A percentile compares a stretch with the other conserved stretches of the same genome.
Conservation (phyloP, 768 basidiomycete genomes). For the Cyathus striatus region DNA sequence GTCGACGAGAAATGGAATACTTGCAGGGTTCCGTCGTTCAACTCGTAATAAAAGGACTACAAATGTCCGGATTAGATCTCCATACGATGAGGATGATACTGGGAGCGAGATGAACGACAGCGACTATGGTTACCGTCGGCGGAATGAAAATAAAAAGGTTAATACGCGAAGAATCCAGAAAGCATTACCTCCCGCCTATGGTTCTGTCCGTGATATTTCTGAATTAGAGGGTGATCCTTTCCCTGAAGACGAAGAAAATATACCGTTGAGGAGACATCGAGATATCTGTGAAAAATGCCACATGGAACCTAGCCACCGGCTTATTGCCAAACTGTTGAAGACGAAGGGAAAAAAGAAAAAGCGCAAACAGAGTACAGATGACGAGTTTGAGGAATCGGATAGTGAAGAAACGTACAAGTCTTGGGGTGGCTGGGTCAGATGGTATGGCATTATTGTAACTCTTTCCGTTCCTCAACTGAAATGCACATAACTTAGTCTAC, state of each 20-base stretch:
- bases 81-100: conserved; percentile 16
- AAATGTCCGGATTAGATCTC: conserved; percentile 29
- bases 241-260: conserved; percentile 50
- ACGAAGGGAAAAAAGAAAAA: conserved; percentile 35
- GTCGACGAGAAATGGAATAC: conserved; percentile 10
- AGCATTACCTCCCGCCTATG: conserved; percentile 34
- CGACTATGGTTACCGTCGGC: conserved; percentile 12
- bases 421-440: conserved; percentile 82
- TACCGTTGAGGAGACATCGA: conserved; percentile 56
- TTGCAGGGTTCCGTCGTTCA: conserved; percentile 46
- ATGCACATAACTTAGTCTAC: conserved; percentile 44
- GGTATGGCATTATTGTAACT: conserved; percentile 37
- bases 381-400: conserved; percentile 48
- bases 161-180: conserved; percentile 17
- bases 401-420: conserved; percentile 45
- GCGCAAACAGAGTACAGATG: conserved; percentile 31
- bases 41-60: conserved; percentile 36
- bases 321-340: conserved; percentile 30
- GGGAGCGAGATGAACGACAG: conserved; percentile 25
- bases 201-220: conserved; percentile 33
- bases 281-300: conserved; percentile 71
- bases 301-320: conserved; percentile 48
- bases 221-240: conserved; percentile 41
- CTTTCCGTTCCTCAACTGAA: conserved; percentile 7
- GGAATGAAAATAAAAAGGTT: conserved; percentile 13